Evolutionary conservation across 441 rosid species (phyloP).

Genomic region (Theobroma grandiflorum): DNA sequence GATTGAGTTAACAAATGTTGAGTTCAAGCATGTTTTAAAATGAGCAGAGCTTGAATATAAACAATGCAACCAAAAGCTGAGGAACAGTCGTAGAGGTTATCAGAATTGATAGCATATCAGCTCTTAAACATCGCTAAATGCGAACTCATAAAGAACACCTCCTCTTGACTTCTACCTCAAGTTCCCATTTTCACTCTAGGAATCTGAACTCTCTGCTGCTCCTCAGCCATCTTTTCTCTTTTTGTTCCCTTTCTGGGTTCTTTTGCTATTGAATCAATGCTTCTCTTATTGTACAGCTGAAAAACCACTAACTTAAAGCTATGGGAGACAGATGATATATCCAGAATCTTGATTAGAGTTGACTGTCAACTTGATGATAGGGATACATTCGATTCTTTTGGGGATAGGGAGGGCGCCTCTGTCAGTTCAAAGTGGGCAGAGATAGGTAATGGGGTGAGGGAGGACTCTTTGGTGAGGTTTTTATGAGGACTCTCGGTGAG

Average conservation of each 20-base stretch:
- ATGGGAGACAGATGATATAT: background rate
- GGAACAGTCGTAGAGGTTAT: background rate
- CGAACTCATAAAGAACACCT: too few species aligned
- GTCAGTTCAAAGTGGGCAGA: too few species aligned
- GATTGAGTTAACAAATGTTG: background rate
- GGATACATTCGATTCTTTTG: too few species aligned
- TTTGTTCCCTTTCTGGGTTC: background rate
- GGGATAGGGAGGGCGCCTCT: too few species aligned
- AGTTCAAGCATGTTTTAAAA: background rate
- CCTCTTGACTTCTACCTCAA: constrained; percentile 40
- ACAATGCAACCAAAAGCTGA: background rate
- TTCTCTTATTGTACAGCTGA: background rate
- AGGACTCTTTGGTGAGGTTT: too few species aligned
- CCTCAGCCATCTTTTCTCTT: background rate
- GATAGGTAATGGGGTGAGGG: too few species aligned
- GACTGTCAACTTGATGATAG: background rate
- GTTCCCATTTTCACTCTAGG: constrained; percentile 52
- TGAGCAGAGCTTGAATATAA: background rate
- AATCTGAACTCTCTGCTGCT: too few species aligned
- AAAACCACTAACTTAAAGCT: background rate
- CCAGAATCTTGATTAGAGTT: too few species aligned
- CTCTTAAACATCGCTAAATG: background rate
- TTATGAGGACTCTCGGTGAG: too few species aligned
- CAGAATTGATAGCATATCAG: background rate
- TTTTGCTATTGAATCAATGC: background rate